Base-by-base conservation (phyloP, 164 flowering plant genomes). In the Magnolia sinica region DNA sequence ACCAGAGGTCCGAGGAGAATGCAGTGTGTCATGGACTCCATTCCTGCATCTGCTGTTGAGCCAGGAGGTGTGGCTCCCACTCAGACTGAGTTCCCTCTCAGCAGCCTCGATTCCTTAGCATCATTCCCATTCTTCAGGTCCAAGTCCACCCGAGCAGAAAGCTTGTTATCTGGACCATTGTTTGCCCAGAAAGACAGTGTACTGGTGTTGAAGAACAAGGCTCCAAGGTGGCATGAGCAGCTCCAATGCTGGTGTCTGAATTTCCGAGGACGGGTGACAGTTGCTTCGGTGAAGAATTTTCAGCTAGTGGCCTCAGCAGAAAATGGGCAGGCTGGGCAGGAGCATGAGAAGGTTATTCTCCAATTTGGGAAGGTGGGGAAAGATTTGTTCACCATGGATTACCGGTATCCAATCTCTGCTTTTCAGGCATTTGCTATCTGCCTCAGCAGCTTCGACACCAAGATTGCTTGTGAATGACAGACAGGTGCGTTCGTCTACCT, bases 221-320 rank as follows among this genome's bases (percentile, higher is more conserved):
- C 96, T 72, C 96, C 96, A 4, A 88, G 96, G 82, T 91, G 96
- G 96, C 96, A 90, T 65, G 96, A 88, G 80, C 93, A 91, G 79
- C 89, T 91, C 14, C 96, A 90, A 76, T 91, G 96, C 80, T 91
- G 96, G 96, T 91, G 96, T 77, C 78, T 91, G 78, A 91, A 91
- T 66, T 91, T 91, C 68, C 88, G 88, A 27, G 96, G 93, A 20
- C 85, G 96, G 31, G 96, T 91, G 3, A 91, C 96, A 13, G 88
- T 91, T 70, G 96, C 96, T 73, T 91, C 96, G 3, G 96, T 91
- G 77, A 91, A 91, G 82, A 91, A 91, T 79, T 91, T 91, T 77
- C 96, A 91, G 80, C 73, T 91, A 71, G 90, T 91, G 20, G 92
- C 96, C 70, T 71, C 78, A 19, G 78, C 87, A n/a, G 88, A 85